Conservation (phyloP, 257 asterid species). For the Scutellaria barbata region DNA sequence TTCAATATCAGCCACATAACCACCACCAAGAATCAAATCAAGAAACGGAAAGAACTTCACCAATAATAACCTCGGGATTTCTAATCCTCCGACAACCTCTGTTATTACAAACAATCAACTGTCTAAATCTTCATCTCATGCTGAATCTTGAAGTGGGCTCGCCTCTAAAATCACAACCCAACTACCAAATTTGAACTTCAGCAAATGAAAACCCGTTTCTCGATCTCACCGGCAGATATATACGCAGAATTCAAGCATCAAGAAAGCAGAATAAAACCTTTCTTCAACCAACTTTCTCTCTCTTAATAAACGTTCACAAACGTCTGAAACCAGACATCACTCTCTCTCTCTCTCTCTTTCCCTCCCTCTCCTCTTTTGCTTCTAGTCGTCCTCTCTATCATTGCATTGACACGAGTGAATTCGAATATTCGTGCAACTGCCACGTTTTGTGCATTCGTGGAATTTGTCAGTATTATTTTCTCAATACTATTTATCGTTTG, state of each 20-base stretch:
- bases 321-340: conserved; percentile 21
- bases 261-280: conserved; percentile 20
- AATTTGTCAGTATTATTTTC: conserved; percentile 10
- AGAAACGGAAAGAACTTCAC: conserved; percentile 22
- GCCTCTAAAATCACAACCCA: conserved; percentile 15
- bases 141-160: conserved; percentile 29
- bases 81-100: conserved; percentile 25
- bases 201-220: conserved; percentile 29
- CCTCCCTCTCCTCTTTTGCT: conserved; percentile 22
- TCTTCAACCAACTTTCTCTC: not conserved
- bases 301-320: not conserved
- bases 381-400: conserved; percentile 26
- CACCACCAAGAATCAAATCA: conserved; percentile 27
- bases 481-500: conserved; percentile 2
- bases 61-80: conserved; percentile 12
- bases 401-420: conserved; percentile 22
- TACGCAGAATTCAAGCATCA: conserved; percentile 23
- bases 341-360: conserved; percentile 11
- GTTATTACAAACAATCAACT: conserved; percentile 26
- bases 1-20: conserved; percentile 47
- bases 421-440: not conserved
- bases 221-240: conserved; percentile 25
- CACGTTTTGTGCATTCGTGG: conserved; percentile 37
- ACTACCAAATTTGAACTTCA: not conserved
- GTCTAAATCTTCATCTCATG: not conserved